These are phyloP conservation scores for Monosporascus sp. DNA, from an alignment of 2,329 filamentous ascomycete genomes.

Conservation along the genomic window DNA sequence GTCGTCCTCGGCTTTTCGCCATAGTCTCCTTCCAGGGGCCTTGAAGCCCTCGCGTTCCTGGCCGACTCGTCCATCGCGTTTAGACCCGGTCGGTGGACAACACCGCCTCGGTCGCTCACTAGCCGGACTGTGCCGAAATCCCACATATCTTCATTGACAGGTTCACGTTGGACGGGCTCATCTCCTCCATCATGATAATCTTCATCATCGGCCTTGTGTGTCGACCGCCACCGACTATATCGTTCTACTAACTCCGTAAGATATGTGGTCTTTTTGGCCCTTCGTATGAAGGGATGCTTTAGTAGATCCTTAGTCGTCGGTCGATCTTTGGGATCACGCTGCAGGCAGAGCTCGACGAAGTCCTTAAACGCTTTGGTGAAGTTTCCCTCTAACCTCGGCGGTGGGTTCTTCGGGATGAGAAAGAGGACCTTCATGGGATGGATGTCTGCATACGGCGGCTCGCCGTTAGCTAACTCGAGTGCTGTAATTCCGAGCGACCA, in stretches of 20 bases:
- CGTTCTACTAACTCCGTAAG: slow-evolving; percentile 93
- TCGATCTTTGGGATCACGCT: slow-evolving; percentile 82
- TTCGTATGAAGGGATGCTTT: slow-evolving; percentile 83
- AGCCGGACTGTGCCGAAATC: slow-evolving; percentile 95
- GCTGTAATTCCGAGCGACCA: slow-evolving; percentile 96
- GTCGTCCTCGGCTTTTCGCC: slow-evolving; percentile 45
- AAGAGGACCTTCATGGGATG: slow-evolving; percentile 99
- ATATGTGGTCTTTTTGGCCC: slow-evolving; percentile 93
- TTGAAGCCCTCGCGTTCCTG: slow-evolving; percentile 65
- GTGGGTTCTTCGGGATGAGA: slow-evolving; percentile 89
- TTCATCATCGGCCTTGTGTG: slow-evolving; percentile 66
- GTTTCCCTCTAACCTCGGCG: slow-evolving; percentile 73
- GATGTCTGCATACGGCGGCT: slow-evolving; percentile 92
- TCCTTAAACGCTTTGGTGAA: slow-evolving; percentile 82
- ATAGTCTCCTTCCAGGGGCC: slow-evolving; percentile 47
- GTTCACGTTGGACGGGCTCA: slow-evolving; percentile 49
- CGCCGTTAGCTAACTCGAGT: slow-evolving; percentile 83
- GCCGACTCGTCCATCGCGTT: slow-evolving; percentile 75
- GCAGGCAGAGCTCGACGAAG: slow-evolving; percentile 76
- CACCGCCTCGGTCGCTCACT: slow-evolving; percentile 58
- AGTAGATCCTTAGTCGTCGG: slow-evolving; percentile 83
- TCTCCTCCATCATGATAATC: slow-evolving; percentile 59
- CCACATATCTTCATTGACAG: slow-evolving; percentile 81
- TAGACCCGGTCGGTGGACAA: slow-evolving; percentile 50
- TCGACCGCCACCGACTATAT: slow-evolving; percentile 79